Evolutionary conservation across 2,329 filamentous ascomycete genomes (phyloP).

Genomic region (Colletotrichum magnum): DNA sequence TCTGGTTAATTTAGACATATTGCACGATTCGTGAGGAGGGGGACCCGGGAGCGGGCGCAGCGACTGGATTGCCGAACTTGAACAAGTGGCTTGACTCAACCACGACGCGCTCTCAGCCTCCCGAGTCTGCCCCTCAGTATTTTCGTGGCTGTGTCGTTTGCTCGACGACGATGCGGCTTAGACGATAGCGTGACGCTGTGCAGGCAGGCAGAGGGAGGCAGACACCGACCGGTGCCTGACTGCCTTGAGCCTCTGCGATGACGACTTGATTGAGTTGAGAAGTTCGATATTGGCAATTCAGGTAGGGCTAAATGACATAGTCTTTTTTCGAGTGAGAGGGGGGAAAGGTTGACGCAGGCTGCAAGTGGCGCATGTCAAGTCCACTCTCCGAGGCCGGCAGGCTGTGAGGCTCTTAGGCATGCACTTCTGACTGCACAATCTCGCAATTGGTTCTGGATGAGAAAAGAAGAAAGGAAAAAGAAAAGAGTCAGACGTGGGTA

Average conservation of each 20-base stretch:
- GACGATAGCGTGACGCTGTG: neutral
- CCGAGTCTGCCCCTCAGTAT: neutral
- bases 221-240: neutral
- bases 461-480: too few species aligned
- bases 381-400: too few species aligned
- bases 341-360: too few species aligned
- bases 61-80: neutral
- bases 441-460: too few species aligned
- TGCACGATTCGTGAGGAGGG: conserved; percentile 5
- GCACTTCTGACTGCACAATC: too few species aligned
- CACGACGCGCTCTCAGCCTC: neutral
- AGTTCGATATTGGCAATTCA: neutral
- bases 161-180: neutral
- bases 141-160: conserved; percentile 9
- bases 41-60: neutral
- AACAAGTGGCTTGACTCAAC: neutral
- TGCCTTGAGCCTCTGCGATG: neutral
- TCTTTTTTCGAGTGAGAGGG: too few species aligned
- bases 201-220: neutral
- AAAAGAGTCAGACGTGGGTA: too few species aligned
- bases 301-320: neutral
- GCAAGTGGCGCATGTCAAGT: too few species aligned
- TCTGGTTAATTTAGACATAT: neutral
- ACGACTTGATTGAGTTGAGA: neutral
- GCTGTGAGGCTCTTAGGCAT: too few species aligned